Base-by-base conservation (phyloP, 805 yeast genomes). In the Candida yuanshanica region DNA sequence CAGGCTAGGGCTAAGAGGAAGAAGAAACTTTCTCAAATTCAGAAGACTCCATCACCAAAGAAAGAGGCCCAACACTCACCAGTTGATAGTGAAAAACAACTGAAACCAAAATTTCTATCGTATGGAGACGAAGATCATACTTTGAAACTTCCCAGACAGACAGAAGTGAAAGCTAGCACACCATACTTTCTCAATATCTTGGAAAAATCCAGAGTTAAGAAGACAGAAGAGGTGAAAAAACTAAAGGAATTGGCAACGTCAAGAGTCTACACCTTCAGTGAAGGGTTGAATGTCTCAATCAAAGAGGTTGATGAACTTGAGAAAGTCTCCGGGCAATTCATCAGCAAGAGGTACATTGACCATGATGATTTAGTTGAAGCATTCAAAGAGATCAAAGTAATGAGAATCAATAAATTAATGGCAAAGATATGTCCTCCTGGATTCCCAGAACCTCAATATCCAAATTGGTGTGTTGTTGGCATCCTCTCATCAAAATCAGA, bases 401-500 rank as follows among this genome's bases (percentile, higher is more conserved):
- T 85, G 35, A 65, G 83, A 32, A 57, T 86, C 3, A 72, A 74
- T 9, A 77, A 79, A 48, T 58, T 83, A 3, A 69, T 77, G 49
- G 82, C 87, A 2, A 78, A 80, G 47, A 78, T 89, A 1, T 49
- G 58, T 22, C 82, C 93, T 2, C 93, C 95, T 0, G 66, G 75
- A 17, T 89, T 74, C 54, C 56, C 62, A 6, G 83, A 83, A 36
- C 95, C 96, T 0, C 62, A 64, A 25, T 81, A 81, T 52, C 62
- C 82, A 4, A 89, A 90, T 55, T 89, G 88, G 83, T 81, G 81
- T n/a, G 72, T 80, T 2, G 53, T 82, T n/a, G 97, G 95, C 1
- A 68, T 85, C 3, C 66, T 90, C 0, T 64, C 77, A 5, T 53
- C 58, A 17, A 88, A 88, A 53, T 65, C 79, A 5, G 75, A 68